Evolutionary conservation across 2,329 filamentous ascomycete species (phyloP).

Genomic region (Phyllosticta paracitricarpa): DNA sequence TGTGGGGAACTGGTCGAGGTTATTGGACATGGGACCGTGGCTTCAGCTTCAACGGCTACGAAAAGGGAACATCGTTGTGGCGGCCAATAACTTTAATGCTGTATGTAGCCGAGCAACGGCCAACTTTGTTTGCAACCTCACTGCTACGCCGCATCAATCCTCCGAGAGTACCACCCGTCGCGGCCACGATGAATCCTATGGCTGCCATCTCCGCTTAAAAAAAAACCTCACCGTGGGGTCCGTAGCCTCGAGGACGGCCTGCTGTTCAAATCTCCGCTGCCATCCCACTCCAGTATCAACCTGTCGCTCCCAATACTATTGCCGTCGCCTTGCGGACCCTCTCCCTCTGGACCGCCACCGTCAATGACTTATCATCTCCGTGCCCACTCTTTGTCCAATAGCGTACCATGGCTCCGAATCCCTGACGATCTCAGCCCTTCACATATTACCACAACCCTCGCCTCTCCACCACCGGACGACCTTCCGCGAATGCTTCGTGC

Average conservation of each 20-base stretch:
- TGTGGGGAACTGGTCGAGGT: background rate
- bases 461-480: background rate
- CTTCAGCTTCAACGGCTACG: background rate
- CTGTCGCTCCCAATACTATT: background rate
- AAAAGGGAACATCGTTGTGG: background rate
- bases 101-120: background rate
- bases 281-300: background rate
- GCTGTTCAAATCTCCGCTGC: background rate
- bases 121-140: background rate
- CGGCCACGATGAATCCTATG: background rate
- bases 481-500: background rate
- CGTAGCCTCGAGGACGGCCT: background rate
- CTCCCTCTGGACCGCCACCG: background rate
- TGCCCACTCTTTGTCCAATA: background rate
- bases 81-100: background rate
- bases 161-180: background rate
- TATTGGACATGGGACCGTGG: background rate
- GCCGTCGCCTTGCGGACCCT: background rate
- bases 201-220: background rate
- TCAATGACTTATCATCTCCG: background rate
- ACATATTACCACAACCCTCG: constrained; percentile 3
- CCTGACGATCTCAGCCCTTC: constrained; percentile 11
- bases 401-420: constrained; percentile 2
- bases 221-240: background rate
- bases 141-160: background rate